These are phyloP conservation scores for Barnettozyma hawaiiensis DNA, from an alignment of 1,139 yeast genomes.

Conservation along the genomic window DNA sequence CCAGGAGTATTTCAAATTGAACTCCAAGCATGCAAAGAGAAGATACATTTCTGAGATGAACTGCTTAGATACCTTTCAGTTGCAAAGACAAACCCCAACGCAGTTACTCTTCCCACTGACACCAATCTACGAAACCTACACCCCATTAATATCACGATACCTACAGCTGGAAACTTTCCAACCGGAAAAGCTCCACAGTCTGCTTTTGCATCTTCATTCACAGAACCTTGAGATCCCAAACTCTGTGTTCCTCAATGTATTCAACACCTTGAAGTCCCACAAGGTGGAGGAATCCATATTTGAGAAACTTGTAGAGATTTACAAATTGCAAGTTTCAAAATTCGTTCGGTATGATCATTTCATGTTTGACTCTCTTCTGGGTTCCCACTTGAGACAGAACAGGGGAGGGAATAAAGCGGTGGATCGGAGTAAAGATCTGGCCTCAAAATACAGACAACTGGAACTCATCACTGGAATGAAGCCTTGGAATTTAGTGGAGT, in stretches of 20 bases:
- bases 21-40: slow-evolving; percentile 5
- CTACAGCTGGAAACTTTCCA: slow-evolving; percentile 3
- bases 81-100: slow-evolving; percentile 2
- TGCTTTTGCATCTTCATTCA: not conserved
- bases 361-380: slow-evolving; percentile 5
- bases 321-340: slow-evolving; percentile 1
- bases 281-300: slow-evolving; percentile 1
- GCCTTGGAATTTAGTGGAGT: slow-evolving; percentile 6
- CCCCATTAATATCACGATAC: slow-evolving; percentile 1
- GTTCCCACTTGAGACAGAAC: slow-evolving; percentile 4
- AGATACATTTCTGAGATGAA: slow-evolving; percentile 1
- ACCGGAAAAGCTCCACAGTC: not conserved
- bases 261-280: slow-evolving; percentile 5
- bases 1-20: not conserved
- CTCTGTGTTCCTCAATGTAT: slow-evolving; percentile 2
- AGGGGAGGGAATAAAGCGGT: not conserved
- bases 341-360: slow-evolving; percentile 6
- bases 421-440: not conserved
- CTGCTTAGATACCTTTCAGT: slow-evolving; percentile 1
- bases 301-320: not conserved
- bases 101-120: slow-evolving; percentile 1
- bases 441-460: slow-evolving; percentile 4
- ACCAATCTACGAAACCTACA: slow-evolving; percentile 7
- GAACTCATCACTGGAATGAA: slow-evolving; percentile 4
- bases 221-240: slow-evolving; percentile 3